Base-by-base conservation (phyloP, 1,284 basidiomycete species). In the Golubevia sp. region DNA sequence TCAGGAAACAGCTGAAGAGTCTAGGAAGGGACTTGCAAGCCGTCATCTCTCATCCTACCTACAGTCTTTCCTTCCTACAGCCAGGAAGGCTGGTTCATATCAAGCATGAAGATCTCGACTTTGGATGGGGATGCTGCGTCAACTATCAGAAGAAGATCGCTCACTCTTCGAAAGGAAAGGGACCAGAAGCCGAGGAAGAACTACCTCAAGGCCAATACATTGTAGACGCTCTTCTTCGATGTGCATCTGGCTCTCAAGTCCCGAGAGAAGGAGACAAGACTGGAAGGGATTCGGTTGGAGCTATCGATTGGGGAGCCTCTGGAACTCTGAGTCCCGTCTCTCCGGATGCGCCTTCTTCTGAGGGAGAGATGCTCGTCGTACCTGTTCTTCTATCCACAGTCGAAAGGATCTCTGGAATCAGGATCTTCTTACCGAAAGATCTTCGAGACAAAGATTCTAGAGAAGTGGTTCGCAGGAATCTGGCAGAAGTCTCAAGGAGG, bases 121-220 rank as follows among this genome's bases (percentile, higher is more conserved):
- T 97, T 84, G 96, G 95, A 4, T 99, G 97, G 97, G 94, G 94
- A 55, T 89, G 92, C 34, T 89, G 98, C 50, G 89, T 97, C 73
- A 94, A 93, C 77, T 98, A 91, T 82, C 91, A 93, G 83, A 97
- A 97, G 85, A 89, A 93, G 1, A 73, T 89, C 27, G 88, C 88
- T 55, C 87, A 91, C 56, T 21, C 64, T 63, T 8, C 53, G 52
- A 13, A 34, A n/a, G n/a, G n/a, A 5, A 34, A 34, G 11, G 30
- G 30, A 5, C 56, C 58, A 57, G 59, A 90, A 87, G 79, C 87
- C 85, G 87, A 86, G 61, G 83, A 88, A 21, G 92, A 94, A 53
- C 89, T 91, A 13, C 89, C 94, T 0, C 94, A 97, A 77, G 91
- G 93, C 74, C 91, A 93, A 77, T 99, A 96, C 82, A 89, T 98